Percentiles rank a stretch among this genome's conserved stretches.
These are phyloP conservation scores for Acacia melanoxylon DNA, from an alignment of 306 rosid species.

Conservation along the genomic window DNA sequence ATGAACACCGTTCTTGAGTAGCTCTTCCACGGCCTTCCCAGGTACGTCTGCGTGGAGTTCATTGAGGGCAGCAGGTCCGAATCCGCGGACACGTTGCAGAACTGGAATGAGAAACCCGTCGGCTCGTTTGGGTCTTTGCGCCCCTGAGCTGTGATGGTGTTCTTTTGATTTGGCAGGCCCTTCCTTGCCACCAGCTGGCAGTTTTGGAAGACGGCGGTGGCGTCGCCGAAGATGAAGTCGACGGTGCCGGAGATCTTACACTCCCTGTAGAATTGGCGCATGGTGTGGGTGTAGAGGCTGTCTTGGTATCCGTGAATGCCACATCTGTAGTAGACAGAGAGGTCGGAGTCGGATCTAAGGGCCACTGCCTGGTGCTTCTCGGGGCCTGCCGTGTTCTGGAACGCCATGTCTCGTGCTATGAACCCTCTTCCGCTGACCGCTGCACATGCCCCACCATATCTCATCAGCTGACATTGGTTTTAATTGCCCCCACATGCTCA, in stretches of 20 bases:
- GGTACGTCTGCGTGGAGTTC: slow-evolving; percentile 52
- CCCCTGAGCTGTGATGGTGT: slow-evolving; percentile 78
- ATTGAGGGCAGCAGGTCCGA: slow-evolving; percentile 31
- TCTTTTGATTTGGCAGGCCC: slow-evolving; percentile 54
- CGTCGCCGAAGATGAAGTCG: slow-evolving; percentile 71
- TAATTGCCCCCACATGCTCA: slow-evolving; percentile 34
- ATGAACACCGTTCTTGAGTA: slow-evolving; percentile 58
- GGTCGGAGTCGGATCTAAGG: slow-evolving; percentile 65
- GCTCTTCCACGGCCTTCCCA: slow-evolving; percentile 71
- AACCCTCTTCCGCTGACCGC: slow-evolving; percentile 73
- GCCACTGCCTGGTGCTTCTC: slow-evolving; percentile 70
- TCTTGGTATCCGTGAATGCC: slow-evolving; percentile 63
- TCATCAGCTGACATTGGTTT: neutral
- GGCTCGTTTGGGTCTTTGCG: slow-evolving; percentile 39
- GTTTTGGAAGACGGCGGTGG: slow-evolving; percentile 67
- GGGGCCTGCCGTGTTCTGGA: slow-evolving; percentile 72
- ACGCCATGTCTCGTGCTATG: slow-evolving; percentile 63
- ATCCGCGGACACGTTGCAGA: slow-evolving; percentile 63
- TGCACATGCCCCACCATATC: slow-evolving; percentile 17
- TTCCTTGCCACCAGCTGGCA: slow-evolving; percentile 49
- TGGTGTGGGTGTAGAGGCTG: slow-evolving; percentile 61
- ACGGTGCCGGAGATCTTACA: slow-evolving; percentile 72
- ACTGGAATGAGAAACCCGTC: slow-evolving; percentile 73
- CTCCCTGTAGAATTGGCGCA: slow-evolving; percentile 76
- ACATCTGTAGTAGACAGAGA: slow-evolving; percentile 59